Evolutionary conservation across 306 rosid species (phyloP).

Genomic region (Adenanthera pavonina): DNA sequence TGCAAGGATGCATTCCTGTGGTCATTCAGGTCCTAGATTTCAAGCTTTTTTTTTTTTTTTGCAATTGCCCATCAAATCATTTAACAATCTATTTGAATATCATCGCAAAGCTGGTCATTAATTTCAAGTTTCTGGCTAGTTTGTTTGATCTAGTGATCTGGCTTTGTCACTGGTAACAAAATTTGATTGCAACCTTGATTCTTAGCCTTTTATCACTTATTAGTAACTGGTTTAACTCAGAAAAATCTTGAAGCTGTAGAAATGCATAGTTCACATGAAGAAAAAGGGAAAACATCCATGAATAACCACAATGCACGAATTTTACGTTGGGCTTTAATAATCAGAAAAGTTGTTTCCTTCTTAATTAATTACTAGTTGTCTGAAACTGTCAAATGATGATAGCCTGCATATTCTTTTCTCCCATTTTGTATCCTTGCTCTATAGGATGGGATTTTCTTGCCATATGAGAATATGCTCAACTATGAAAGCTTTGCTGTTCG

Average conservation of each 20-base stretch:
- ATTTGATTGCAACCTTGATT: constrained; percentile 3
- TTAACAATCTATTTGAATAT: background rate
- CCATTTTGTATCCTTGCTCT: background rate
- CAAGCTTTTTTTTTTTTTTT: constrained; percentile 1
- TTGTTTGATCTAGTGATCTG: background rate
- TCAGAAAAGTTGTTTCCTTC: background rate
- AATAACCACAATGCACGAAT: too few species aligned
- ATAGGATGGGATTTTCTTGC: constrained; percentile 79
- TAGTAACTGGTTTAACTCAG: background rate
- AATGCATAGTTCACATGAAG: too few species aligned
- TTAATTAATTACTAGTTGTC: background rate
- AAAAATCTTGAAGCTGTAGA: background rate
- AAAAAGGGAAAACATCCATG: background rate
- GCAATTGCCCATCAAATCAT: background rate
- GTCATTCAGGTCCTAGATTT: constrained; percentile 63
- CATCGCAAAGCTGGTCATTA: background rate
- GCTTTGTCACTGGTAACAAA: constrained; percentile 14
- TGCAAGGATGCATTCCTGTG: constrained; percentile 83
- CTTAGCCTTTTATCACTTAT: too few species aligned
- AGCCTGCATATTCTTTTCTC: background rate
- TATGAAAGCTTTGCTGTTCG: constrained; percentile 74
- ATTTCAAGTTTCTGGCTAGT: background rate
- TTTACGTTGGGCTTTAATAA: too few species aligned
- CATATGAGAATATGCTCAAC: constrained; percentile 73
- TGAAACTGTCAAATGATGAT: background rate